Evolutionary conservation across 2,329 filamentous ascomycete species (phyloP).

Genomic region (Teratosphaeria destructans): DNA sequence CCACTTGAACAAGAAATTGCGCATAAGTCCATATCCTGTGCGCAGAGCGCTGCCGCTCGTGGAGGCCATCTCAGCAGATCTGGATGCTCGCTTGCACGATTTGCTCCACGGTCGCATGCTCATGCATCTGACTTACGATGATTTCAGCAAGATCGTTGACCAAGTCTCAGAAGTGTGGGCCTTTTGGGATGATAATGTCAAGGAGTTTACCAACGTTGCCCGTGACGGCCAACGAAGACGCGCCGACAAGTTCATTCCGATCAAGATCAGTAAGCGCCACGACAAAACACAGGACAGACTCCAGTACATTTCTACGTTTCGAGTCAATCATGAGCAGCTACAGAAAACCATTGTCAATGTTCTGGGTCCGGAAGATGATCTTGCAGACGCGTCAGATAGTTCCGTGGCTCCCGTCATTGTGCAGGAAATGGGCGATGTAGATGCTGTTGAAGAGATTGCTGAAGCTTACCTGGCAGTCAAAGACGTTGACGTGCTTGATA

Average conservation of each 20-base stretch:
- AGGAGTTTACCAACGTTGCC: slow-evolving; percentile 95
- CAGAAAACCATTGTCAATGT: slow-evolving; percentile 95
- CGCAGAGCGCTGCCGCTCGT: slow-evolving; percentile 85
- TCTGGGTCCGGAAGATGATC: slow-evolving; percentile 55
- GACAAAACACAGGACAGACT: slow-evolving; percentile 80
- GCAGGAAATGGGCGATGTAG: slow-evolving; percentile 93
- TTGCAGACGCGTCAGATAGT: slow-evolving; percentile 45
- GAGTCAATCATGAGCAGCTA: slow-evolving; percentile 94
- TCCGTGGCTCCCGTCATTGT: slow-evolving; percentile 60
- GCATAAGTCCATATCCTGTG: slow-evolving; percentile 92
- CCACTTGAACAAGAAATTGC: slow-evolving; percentile 95
- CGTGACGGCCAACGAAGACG: slow-evolving; percentile 86
- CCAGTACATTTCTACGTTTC: slow-evolving; percentile 88
- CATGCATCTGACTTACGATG: slow-evolving; percentile 83
- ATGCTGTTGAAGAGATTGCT: slow-evolving; percentile 90
- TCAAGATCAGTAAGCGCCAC: slow-evolving; percentile 87
- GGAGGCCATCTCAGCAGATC: slow-evolving; percentile 87
- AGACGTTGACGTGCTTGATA: slow-evolving; percentile 90
- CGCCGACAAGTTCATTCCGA: slow-evolving; percentile 96
- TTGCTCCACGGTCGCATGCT: slow-evolving; percentile 77
- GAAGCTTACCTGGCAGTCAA: slow-evolving; percentile 90
- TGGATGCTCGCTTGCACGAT: slow-evolving; percentile 76
- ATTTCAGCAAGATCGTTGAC: slow-evolving; percentile 78
- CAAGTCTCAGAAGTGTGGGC: slow-evolving; percentile 77
- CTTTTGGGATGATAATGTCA: slow-evolving; percentile 90